Evolutionary conservation across 2,329 filamentous ascomycete genomes (phyloP), one percentile per base, ranked within the genome.

Genomic region (Cladosporium oxysporum): DNA sequence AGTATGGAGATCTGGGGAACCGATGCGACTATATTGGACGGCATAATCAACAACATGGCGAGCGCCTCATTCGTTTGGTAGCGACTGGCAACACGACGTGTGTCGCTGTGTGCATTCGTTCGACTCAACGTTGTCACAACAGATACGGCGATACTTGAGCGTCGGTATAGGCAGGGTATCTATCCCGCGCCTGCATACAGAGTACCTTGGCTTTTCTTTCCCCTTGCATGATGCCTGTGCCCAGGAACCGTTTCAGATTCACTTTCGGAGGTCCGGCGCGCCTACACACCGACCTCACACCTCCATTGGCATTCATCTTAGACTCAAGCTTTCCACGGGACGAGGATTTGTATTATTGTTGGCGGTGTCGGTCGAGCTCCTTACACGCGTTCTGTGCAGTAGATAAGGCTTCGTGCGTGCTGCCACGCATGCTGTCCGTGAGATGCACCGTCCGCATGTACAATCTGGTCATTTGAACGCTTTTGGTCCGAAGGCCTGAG

Each of bases 191-290:
- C n/a, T 47, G 41, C 41, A 47, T 47, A 47, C 41, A 47, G n/a
- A 47, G 41, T 47, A 47, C 41, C 41, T 47, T 47, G 41, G 41
- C 41, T 23, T 47, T 47, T 29, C 52, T 31, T 29, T 58, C 55
- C 55, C 61, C 61, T 63, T 63, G 50, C 61, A 63, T 63, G 35
- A 47, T 12, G 41, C 41, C 18, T 44, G 41, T 23, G 59, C 44
- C 47, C 59, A 62, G 59, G 59, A 62, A 62, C 59, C 41, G 44
- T 52, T 33, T 49, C 41, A 49, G 26, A 47, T 47, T 61, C 26
- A 23, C 26, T 29, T 28, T 53, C 59, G 59, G 59, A 31, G 59
- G 11, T 26, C 47, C 59, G 59, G 59, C 59, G 59, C 21, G 37
- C 16, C 21, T 35, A 28, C n/a, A 26, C 44, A 18, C 59, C 59